phyloP scores from a whole-genome alignment of 257 asterid genomes.

The Eucommia ulmoides region DNA sequence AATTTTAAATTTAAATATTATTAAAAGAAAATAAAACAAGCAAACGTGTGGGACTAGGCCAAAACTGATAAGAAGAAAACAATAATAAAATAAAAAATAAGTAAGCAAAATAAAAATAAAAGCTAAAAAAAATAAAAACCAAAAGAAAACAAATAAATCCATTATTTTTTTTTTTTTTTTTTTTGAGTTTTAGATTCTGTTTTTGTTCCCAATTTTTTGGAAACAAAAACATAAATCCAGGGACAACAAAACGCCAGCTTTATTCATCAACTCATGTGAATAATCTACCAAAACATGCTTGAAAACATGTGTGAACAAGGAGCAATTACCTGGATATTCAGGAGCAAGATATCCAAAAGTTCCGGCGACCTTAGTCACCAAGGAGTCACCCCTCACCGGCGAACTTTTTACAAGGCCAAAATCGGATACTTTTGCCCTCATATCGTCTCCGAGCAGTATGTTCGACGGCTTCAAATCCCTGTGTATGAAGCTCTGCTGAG shows the following conservation, averaged over 20 bases:
- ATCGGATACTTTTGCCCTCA: slow-evolving; percentile 93
- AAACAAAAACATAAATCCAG: not conserved
- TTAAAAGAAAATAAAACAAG: too few species aligned
- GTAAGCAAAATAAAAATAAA: too few species aligned
- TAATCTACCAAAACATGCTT: too few species aligned
- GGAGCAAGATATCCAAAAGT: slow-evolving; percentile 98
- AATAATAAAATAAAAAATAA: too few species aligned
- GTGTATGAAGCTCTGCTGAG: slow-evolving; percentile 80
- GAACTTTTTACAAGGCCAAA: slow-evolving; percentile 81
- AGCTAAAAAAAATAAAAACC: too few species aligned
- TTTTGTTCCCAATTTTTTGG: not conserved
- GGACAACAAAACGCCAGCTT: not conserved
- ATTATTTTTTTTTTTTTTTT: too few species aligned
- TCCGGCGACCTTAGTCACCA: slow-evolving; percentile 76
- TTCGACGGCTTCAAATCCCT: slow-evolving; percentile 87
- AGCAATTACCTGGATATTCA: slow-evolving; percentile 64
- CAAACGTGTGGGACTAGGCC: too few species aligned
- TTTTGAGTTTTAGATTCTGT: too few species aligned
- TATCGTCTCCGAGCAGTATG: slow-evolving; percentile 66
- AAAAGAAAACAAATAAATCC: too few species aligned
- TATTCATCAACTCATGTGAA: not conserved
- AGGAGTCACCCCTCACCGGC: slow-evolving; percentile 44
- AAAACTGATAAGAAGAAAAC: too few species aligned
- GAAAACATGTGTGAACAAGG: not conserved
- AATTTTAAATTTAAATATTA: too few species aligned